These are phyloP conservation scores for Ophiostoma perfectum DNA, from an alignment of 2,329 filamentous ascomycete genomes.

Conservation along the genomic window DNA sequence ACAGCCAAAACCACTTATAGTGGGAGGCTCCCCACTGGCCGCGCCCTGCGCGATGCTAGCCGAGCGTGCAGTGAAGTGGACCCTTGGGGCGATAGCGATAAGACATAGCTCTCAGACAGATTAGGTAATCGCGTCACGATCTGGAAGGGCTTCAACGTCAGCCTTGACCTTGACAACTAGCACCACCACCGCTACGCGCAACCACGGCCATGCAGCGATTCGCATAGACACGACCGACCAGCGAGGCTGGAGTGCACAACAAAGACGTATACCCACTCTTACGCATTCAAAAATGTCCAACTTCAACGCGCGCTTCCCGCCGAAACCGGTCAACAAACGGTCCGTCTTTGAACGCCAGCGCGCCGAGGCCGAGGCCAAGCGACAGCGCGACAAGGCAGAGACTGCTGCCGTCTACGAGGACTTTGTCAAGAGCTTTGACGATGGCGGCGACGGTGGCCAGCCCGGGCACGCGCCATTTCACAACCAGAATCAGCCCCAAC, in stretches of 20 bases:
- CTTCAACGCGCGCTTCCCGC: constrained; percentile 36
- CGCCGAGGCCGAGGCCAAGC: constrained; percentile 84
- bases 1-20: background rate
- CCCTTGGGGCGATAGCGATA: background rate
- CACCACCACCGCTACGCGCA: background rate
- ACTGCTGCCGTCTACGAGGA: constrained; percentile 81
- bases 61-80: background rate
- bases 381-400: constrained; percentile 75
- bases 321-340: constrained; percentile 51
- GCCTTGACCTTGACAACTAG: background rate
- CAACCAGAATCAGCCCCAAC: constrained; percentile 28
- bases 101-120: background rate
- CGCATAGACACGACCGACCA: background rate
- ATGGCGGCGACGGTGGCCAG: constrained; percentile 44
- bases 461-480: constrained; percentile 28
- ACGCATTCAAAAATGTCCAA: constrained; percentile 40
- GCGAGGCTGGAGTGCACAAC: background rate
- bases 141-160: background rate
- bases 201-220: background rate
- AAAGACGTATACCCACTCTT: constrained; percentile 15
- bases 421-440: constrained; percentile 75
- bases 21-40: background rate
- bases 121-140: constrained; percentile 4
- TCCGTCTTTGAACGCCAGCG: constrained; percentile 84
- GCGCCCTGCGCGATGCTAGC: background rate